Base-by-base conservation (phyloP, 352 stramenopile genomes). In the Phytophthora lateralis region DNA sequence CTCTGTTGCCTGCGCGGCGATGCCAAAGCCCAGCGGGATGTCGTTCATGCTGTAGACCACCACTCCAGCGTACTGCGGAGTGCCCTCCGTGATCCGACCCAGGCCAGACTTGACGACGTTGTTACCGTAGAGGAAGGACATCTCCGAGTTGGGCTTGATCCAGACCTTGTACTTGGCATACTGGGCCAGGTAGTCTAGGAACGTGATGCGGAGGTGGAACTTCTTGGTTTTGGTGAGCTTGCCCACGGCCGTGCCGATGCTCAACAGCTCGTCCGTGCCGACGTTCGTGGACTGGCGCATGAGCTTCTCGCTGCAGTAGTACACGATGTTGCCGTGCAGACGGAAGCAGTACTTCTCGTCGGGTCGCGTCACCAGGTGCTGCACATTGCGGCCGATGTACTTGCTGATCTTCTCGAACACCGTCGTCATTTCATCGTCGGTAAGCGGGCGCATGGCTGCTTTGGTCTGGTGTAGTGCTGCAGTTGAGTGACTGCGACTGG, bases 81-180 rank as follows among this genome's bases (percentile, higher is more conserved):
- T 99, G 52, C 85, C 89, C 62, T 99, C 98, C 29, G 97, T 99
- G 80, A 99, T 99, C 44, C 96, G 84, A 26, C 91, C 97, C 27
- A 99, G 82, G 52, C 97, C 97, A 26, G 89, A 97, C 83, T 99
- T 99, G 58, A 98, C 91, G 11, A 99, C 89, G 78, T 99, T 97
- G 80, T 99, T 99, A 60, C 98, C 98, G 72, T 99, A 99, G 21
- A 99, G 76, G 81, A 99, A 99, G 12, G 88, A 97, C 97, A 99
- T 99, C 85, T 99, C 98, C 60, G 96, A 97, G 76, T 96, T 98
- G 24, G 96, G 94, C 82, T 99, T 99, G 49, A 99, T 97, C 98
- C 98, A 99, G 26, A 99, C 98, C 76, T 99, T 99, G 90, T 99
- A 98, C 85, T 99, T 98, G 56, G 97, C 96, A 76, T 99, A 99